Base-by-base conservation (phyloP, 768 basidiomycete genomes). In the Hygrophoropsis aurantiaca region DNA sequence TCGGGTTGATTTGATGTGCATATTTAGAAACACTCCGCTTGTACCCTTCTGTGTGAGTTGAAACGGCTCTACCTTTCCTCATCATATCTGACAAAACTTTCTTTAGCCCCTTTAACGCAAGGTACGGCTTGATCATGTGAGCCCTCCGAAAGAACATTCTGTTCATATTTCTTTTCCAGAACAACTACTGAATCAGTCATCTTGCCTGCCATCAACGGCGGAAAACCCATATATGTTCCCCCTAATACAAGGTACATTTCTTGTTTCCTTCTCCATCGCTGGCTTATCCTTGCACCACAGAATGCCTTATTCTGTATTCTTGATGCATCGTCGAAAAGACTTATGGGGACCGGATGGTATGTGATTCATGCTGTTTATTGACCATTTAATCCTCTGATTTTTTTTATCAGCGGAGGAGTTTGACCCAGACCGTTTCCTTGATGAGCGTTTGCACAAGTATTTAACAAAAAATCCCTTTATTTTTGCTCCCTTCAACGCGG, bases 401-500 rank as follows among this genome's bases (percentile, higher is more conserved):
- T 34, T 34, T 23, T 21, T 16, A 9, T 9, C 39, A 64, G 62
- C 59, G 25, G 53, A 61, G 15, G 53, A 69, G 40, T 85, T 85
- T 52, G 82, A 85, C 55, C 84, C 84, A 1, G 80, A 84, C 53
- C 71, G 84, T 13, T 87, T 81, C 70, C 59, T 85, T 37, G 84
- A 86, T 46, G 72, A 74, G 9, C 70, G 84, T 24, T 53, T 80
- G 6, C 70, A 73, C 46, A 75, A 74, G 53, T 80, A 80, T 47
- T 66, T 83, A 16, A 69, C 67, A 0, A 71, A 74, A 2, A 84
- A 84, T 50, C 82, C 83, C 1, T 84, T 78, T 69, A 85, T 87
- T 50, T 86, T 85, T 61, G 64, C 80, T 5, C 83, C 84, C 0
- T 85, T 85, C 67, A 84, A 84, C 48, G 82, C 81, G 1, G 84